Base-by-base conservation (phyloP, 2,329 filamentous ascomycete genomes). In the Gnomoniopsis sp. region DNA sequence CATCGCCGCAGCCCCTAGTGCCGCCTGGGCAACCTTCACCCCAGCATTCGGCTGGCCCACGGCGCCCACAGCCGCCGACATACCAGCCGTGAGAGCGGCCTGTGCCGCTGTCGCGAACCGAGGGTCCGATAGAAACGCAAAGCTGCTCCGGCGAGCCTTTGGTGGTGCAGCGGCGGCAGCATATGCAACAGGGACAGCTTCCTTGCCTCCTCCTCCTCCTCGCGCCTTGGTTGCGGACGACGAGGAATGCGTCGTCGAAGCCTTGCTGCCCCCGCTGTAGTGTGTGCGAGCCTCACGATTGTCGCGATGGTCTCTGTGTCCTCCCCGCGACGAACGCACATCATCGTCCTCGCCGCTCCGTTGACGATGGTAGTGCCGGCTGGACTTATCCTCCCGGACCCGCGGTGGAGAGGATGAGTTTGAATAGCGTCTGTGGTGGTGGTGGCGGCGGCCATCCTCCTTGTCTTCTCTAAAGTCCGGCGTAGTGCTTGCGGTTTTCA, bases 51-150 rank as follows among this genome's bases (percentile, higher is more conserved):
- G 65, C 54, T 65, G 53, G 26, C 62, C 61, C 26, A 65, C 61
- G 19, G 62, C 36, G 10, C 57, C 61, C 11, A 67, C 44, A 3
- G 66, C 66, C 11, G 67, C 64, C 11, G 64, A 48, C 2, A 61
- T 63, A 2, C 66, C 67, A 0, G 66, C 66, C 26, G 66, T 60
- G 22, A 69, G 38, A 3, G 67, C 67, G 0, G 67, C 67, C 33
- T 59, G 53, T 12, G 67, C 67, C 1, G 65, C 66, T n/a, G 64
- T 59, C 51, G 62, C 63, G 62, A 66, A 68, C 1, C 58, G 62
- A 4, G 64, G 65, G 33, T 58, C 60, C 17, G 53, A 48, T 26
- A 55, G 47, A 53, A 62, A 62, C 36, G 57, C 53, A 19, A 59
- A 44, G 2, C 57, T 57, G 2, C 60, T 51, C 22, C 44, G 19